Evolutionary conservation across 2,329 filamentous ascomycete genomes (phyloP), one percentile per base, ranked within the genome.

Genomic region (Clarireedia sp.): DNA sequence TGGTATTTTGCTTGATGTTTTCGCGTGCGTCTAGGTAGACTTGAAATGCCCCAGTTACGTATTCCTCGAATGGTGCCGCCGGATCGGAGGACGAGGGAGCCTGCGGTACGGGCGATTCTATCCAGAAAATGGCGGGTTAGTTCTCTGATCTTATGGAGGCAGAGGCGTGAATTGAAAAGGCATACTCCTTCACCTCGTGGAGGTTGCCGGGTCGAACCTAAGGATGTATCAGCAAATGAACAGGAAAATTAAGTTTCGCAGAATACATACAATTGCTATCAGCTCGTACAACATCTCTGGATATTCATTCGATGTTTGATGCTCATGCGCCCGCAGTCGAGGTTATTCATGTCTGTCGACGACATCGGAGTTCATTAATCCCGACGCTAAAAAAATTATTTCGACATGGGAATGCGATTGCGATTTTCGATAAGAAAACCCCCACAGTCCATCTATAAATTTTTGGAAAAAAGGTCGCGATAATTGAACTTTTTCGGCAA

Each of bases 1-100:
- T 82, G 82, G 79, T 97, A 87, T 63, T 83, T 84, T 64, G 87
- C 83, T 74, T 96, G 90, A 72, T 95, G 86, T 69, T 86, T 86
- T 59, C 84, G 85, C 57, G 85, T 79, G 59, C 89, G 83, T 63
- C 85, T 87, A 48, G 94, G 92, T 17, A 99, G 86, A 48, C 86
- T 79, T 75, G 94, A 96, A 64, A 88, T 81, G 69, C 94, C 94
- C 94, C 94, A 99, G 79, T 99, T 99, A 64, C 86, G 86, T 69
- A 95, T 80, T 69, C 90, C 90, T 65, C 94, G 90, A 68, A 99
- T 83, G 55, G 96, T 91, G 72, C 94, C 94, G 70, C 87, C 87
- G 63, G 85, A 81, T 64, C 81, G 80, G 66, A 99, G 87, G 69
- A 99, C 80, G 61, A 92, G 81, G 64, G 85, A 83, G 65, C 92